phyloP scores from a whole-genome alignment of 2,329 filamentous ascomycete genomes.

The Trichoderma atroviride region DNA sequence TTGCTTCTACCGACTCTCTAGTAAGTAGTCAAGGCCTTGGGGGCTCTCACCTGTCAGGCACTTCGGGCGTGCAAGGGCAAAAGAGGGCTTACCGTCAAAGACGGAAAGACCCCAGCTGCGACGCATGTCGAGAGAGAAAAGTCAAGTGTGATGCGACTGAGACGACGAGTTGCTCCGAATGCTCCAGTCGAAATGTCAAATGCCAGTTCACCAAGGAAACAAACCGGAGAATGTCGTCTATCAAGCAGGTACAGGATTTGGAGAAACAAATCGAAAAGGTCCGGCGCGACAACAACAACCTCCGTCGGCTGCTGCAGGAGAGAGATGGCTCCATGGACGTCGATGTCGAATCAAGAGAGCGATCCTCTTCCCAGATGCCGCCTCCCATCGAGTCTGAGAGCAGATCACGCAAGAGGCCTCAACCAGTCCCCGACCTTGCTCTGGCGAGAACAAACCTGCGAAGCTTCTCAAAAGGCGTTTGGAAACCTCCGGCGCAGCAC shows the following conservation, averaged over 20 bases:
- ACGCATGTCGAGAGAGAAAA: constrained; percentile 87
- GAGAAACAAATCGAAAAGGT: constrained; percentile 86
- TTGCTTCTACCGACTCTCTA: constrained; percentile 61
- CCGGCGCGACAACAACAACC: constrained; percentile 75
- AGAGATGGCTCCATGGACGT: constrained; percentile 54
- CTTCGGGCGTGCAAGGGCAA: constrained; percentile 63
- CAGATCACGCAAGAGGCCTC: constrained; percentile 62
- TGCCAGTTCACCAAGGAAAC: constrained; percentile 99
- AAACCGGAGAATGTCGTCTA: constrained; percentile 97
- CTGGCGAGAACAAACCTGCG: constrained; percentile 73
- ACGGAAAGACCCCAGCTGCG: constrained; percentile 95
- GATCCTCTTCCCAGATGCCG: constrained; percentile 60
- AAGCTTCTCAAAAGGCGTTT: constrained; percentile 74
- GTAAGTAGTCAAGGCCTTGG: constrained; percentile 54
- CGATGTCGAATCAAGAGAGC: constrained; percentile 51
- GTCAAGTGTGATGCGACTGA: constrained; percentile 95
- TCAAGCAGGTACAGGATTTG: constrained; percentile 97
- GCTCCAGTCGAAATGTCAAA: constrained; percentile 92
- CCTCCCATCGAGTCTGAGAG: constrained; percentile 65
- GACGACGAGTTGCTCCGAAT: constrained; percentile 94
- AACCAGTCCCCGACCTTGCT: constrained; percentile 68
- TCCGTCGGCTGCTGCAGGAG: constrained; percentile 66
- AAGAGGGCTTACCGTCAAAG: constrained; percentile 94
- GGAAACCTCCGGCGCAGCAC: constrained; percentile 74
- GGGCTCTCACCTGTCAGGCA: constrained; percentile 44